These are phyloP conservation scores for Penicillium arizonense DNA, from an alignment of 495 filamentous ascomycete genomes.

Conservation along the genomic window DNA sequence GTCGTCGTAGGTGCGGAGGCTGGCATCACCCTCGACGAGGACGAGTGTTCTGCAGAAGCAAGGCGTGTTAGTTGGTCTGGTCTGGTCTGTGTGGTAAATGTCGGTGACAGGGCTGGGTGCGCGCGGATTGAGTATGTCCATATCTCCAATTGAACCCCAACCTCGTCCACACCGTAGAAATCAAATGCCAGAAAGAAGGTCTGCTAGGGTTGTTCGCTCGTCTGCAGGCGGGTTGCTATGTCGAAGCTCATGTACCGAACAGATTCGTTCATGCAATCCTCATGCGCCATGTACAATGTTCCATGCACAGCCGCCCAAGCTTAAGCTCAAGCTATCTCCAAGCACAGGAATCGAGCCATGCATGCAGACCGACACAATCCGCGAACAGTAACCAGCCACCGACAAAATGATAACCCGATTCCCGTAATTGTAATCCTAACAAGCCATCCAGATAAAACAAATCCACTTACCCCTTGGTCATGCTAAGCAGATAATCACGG, in stretches of 20 bases:
- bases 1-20: slow-evolving; percentile 59
- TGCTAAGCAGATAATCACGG: slow-evolving; percentile 60
- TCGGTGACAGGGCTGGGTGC: not conserved
- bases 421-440: not conserved
- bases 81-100: not conserved
- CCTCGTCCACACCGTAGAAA: too few relatives aligned
- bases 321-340: not conserved
- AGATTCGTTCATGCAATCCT: too few relatives aligned
- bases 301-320: not conserved
- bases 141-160: too few relatives aligned
- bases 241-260: too few relatives aligned
- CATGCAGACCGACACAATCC: too few relatives aligned
- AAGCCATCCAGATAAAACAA: not conserved
- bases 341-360: too few relatives aligned
- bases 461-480: slow-evolving; percentile 76
- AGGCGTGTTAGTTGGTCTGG: slow-evolving; percentile 3
- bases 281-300: not conserved
- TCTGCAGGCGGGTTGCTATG: too few relatives aligned
- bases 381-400: not conserved
- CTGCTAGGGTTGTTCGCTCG: too few relatives aligned
- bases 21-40: slow-evolving; percentile 71
- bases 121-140: too few relatives aligned
- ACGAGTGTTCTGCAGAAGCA: slow-evolving; percentile 55
- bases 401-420: not conserved
- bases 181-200: too few relatives aligned